Conservation (phyloP, 768 basidiomycete species). For the Suillus alpinus region DNA sequence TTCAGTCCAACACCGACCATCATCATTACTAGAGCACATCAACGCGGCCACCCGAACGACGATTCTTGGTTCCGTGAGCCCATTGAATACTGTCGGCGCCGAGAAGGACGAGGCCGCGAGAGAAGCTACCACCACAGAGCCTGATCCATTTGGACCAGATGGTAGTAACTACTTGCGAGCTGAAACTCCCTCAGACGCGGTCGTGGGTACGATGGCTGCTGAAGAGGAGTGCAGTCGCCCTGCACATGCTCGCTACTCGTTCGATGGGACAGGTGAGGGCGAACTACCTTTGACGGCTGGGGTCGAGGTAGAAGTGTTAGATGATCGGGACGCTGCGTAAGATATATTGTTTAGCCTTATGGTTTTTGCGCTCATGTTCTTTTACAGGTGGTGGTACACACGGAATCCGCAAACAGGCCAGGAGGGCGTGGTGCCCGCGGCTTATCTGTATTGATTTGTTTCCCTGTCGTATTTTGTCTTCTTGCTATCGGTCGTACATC, state of each 20-base stretch:
- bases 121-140: slow-evolving; percentile 31
- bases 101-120: slow-evolving; percentile 55
- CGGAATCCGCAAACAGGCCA: slow-evolving; percentile 74
- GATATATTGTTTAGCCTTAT: slow-evolving; percentile 27
- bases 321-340: slow-evolving; percentile 78
- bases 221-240: slow-evolving; percentile 68
- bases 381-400: slow-evolving; percentile 88
- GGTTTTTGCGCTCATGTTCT: slow-evolving; percentile 10
- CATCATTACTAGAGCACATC: slow-evolving; percentile 86
- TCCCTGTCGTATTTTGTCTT: slow-evolving; percentile 24
- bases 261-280: slow-evolving; percentile 76
- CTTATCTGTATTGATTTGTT: slow-evolving; percentile 75
- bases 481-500: slow-evolving; percentile 27
- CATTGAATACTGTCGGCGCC: slow-evolving; percentile 33
- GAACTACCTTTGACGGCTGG: slow-evolving; percentile 71
- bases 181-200: slow-evolving; percentile 76
- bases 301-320: slow-evolving; percentile 70
- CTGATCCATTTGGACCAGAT: slow-evolving; percentile 70
- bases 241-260: slow-evolving; percentile 80
- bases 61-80: slow-evolving; percentile 57
- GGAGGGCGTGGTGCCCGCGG: slow-evolving; percentile 89
- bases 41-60: slow-evolving; percentile 86
- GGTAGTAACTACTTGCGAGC: slow-evolving; percentile 76
- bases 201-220: slow-evolving; percentile 54
- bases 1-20: slow-evolving; percentile 75